Conservation (phyloP, 805 yeast genomes). For the Cephaloascus albidus region DNA sequence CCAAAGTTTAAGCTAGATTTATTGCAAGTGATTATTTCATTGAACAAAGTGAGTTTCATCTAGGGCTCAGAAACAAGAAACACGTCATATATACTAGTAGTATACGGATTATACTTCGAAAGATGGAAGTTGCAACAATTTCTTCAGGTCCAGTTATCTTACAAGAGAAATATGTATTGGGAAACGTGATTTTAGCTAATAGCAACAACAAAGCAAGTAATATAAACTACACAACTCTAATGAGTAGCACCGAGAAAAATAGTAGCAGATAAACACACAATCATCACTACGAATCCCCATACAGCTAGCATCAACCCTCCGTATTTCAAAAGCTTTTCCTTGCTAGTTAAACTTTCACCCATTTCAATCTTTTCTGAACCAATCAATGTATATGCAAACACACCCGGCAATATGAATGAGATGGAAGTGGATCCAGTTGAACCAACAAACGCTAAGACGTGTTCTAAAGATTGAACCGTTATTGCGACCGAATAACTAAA, state of each 20-base stretch:
- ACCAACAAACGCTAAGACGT: constrained; percentile 81
- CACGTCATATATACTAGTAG: too few species aligned
- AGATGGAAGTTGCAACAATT: too few species aligned
- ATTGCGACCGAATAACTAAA: constrained; percentile 58
- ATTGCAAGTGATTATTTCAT: too few species aligned
- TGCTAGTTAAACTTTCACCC: constrained; percentile 9
- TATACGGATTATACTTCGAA: too few species aligned
- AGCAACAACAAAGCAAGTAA: too few species aligned
- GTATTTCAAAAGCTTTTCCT: constrained; percentile 25
- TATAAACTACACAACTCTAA: too few species aligned
- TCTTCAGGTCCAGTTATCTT: too few species aligned
- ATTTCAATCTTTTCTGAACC: constrained; percentile 27
- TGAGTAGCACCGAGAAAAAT: constrained; percentile 20
- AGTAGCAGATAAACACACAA: constrained; percentile 42
- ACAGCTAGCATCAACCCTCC: constrained; percentile 45
- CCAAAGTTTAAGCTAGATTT: too few species aligned
- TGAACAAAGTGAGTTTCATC: too few species aligned
- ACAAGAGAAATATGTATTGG: too few species aligned
- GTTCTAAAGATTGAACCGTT: constrained; percentile 63
- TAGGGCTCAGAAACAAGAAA: too few species aligned
- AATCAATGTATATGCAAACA: constrained; percentile 70
- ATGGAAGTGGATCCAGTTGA: constrained; percentile 91
- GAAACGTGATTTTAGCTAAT: too few species aligned
- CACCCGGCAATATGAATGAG: constrained; percentile 83
- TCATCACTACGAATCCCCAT: constrained; percentile 69